Evolutionary conservation across 352 stramenopile species (phyloP).

Genomic region (Pythium plurisporium): DNA sequence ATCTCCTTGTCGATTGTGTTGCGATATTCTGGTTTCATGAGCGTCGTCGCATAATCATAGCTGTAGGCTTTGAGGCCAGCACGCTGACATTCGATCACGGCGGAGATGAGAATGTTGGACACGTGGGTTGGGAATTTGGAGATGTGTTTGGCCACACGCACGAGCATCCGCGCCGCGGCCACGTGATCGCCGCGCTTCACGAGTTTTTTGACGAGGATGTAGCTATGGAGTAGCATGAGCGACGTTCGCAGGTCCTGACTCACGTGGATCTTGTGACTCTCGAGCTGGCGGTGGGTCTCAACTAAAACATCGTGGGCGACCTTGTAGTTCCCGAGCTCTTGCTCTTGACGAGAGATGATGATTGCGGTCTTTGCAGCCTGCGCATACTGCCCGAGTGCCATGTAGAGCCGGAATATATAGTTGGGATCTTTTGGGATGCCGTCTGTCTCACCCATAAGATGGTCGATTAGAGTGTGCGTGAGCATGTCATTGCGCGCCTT

Average conservation of each 20-base stretch:
- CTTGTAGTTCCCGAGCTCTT: conserved; percentile 92
- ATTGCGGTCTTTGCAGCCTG: conserved; percentile 92
- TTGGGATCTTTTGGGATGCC: conserved; percentile 93
- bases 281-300: conserved; percentile 86
- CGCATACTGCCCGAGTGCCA: conserved; percentile 92
- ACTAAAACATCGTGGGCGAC: conserved; percentile 89
- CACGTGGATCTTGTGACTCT: conserved; percentile 84
- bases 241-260: conserved; percentile 80
- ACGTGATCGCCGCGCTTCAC: conserved; percentile 86
- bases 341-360: conserved; percentile 92
- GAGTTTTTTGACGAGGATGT: conserved; percentile 92
- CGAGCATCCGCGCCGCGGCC: conserved; percentile 84
- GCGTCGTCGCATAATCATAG: conserved; percentile 90
- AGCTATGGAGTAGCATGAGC: conserved; percentile 92
- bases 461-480: conserved; percentile 93
- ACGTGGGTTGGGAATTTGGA: conserved; percentile 92
- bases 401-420: conserved; percentile 94
- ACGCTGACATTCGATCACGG: conserved; percentile 93
- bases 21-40: conserved; percentile 90
- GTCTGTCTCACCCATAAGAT: conserved; percentile 93
- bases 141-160: conserved; percentile 88
- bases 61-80: conserved; percentile 85
- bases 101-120: conserved; percentile 90
- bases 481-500: conserved; percentile 92
- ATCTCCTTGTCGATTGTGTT: conserved; percentile 87